A percentile compares a stretch with the other conserved stretches of the same genome.
phyloP scores from a whole-genome alignment of 2,329 filamentous ascomycete species.

The Alternaria infectoria region DNA sequence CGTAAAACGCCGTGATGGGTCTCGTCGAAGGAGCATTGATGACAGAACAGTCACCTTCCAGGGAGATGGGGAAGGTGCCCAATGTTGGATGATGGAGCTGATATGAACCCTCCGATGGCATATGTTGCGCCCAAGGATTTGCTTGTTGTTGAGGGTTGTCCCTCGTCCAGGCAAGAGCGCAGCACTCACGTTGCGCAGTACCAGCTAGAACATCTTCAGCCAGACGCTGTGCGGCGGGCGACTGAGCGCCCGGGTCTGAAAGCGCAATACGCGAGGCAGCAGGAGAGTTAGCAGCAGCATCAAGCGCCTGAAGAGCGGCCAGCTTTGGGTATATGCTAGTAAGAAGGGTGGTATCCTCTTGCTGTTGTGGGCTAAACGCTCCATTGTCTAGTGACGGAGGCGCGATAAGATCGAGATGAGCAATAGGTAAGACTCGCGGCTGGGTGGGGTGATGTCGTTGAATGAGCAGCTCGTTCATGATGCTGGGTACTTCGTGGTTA shows the following conservation, averaged over 20 bases:
- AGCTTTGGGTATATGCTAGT: constrained; percentile 56
- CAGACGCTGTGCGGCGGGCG: constrained; percentile 66
- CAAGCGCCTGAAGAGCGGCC: constrained; percentile 55
- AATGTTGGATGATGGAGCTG: constrained; percentile 54
- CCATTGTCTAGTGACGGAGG: constrained; percentile 43
- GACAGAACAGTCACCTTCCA: constrained; percentile 51
- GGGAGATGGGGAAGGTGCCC: constrained; percentile 51
- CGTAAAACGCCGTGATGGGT: constrained; percentile 49
- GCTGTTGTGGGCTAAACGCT: constrained; percentile 37
- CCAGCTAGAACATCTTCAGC: constrained; percentile 65
- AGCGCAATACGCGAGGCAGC: constrained; percentile 62
- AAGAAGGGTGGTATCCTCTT: constrained; percentile 41
- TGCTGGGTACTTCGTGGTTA: constrained; percentile 60
- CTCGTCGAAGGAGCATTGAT: constrained; percentile 47
- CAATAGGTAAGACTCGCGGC: constrained; percentile 48
- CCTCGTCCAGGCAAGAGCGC: constrained; percentile 70
- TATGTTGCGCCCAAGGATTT: constrained; percentile 47
- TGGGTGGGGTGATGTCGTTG: constrained; percentile 49
- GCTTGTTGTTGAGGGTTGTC: constrained; percentile 44
- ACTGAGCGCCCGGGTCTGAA: constrained; percentile 70
- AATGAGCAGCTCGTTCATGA: constrained; percentile 49
- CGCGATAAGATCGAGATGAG: constrained; percentile 47
- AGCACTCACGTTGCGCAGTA: constrained; percentile 72
- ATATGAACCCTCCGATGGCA: constrained; percentile 50
- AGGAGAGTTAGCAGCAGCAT: constrained; percentile 54